Percentiles rank a stretch among this genome's conserved stretches.
phyloP scores from a whole-genome alignment of 2,329 filamentous ascomycete genomes.

The Graphilbum fragrans region DNA sequence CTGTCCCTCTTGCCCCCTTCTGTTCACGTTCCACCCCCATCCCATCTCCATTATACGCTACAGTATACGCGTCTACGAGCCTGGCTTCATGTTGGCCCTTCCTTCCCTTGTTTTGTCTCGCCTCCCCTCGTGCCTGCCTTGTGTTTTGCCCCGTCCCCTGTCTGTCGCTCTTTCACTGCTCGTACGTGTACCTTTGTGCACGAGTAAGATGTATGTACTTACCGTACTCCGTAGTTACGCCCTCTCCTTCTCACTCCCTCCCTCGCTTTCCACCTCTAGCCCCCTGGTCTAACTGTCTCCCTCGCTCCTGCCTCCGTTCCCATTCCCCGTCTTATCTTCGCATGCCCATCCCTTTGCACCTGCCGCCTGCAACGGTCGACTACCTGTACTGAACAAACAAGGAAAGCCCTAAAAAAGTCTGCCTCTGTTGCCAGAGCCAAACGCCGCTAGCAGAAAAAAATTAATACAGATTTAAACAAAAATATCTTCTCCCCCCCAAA shows the following conservation, averaged over 20 bases:
- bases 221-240: not conserved
- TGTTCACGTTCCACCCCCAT: too few species aligned
- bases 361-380: not conserved
- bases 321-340: not conserved
- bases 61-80: too few species aligned
- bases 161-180: too few species aligned
- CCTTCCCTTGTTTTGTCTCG: not conserved
- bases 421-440: not conserved
- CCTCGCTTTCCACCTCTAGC: not conserved
- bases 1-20: too few species aligned
- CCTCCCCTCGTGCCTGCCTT: too few species aligned
- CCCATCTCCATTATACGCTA: too few species aligned
- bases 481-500: not conserved
- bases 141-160: too few species aligned
- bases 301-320: not conserved
- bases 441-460: not conserved
- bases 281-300: not conserved
- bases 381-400: not conserved
- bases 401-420: conserved; percentile 3
- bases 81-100: not conserved
- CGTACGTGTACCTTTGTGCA: too few species aligned
- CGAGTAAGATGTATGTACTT: not conserved
- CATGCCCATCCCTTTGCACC: not conserved
- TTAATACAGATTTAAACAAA: not conserved
- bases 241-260: not conserved